Percentiles rank a stretch among this genome's conserved stretches.
Evolutionary conservation across 805 yeast genomes (phyloP).

Genomic region (Wickerhamomyces alni): DNA sequence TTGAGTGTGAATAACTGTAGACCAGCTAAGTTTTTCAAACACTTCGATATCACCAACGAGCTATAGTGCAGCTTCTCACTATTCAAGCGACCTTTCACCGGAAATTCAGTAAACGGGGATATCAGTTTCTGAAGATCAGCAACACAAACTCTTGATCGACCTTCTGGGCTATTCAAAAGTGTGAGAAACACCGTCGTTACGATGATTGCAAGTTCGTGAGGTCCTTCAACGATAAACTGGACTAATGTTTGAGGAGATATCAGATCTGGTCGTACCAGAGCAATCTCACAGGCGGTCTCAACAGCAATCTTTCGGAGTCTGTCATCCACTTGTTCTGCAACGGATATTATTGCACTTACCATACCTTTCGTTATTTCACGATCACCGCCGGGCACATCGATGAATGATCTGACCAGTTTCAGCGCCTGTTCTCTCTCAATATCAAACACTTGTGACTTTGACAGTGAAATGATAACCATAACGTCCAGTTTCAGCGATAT

Average conservation of each 20-base stretch:
- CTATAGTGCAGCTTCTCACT: constrained; percentile 53
- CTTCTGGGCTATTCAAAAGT: constrained; percentile 50
- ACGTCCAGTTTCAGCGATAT: constrained; percentile 52
- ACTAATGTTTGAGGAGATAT: constrained; percentile 35
- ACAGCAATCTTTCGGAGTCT: constrained; percentile 41
- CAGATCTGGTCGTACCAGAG: constrained; percentile 37
- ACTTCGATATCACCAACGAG: constrained; percentile 50
- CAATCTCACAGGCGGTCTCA: constrained; percentile 49
- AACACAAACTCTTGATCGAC: constrained; percentile 49
- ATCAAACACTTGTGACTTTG: constrained; percentile 46
- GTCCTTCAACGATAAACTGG: constrained; percentile 49
- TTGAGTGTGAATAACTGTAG: constrained; percentile 55
- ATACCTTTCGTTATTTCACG: constrained; percentile 54
- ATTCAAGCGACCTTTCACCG: constrained; percentile 39
- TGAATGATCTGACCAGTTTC: constrained; percentile 57
- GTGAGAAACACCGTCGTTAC: constrained; percentile 44
- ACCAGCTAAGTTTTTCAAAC: constrained; percentile 76
- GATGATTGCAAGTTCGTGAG: constrained; percentile 36
- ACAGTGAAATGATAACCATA: constrained; percentile 57
- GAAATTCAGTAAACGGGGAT: constrained; percentile 66
- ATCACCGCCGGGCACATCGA: constrained; percentile 49
- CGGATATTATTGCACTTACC: constrained; percentile 57
- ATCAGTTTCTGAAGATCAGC: constrained; percentile 57
- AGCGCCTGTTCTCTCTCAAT: constrained; percentile 76
- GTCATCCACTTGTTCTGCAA: constrained; percentile 51